Percentiles rank a stretch among this genome's conserved stretches.
Conservation (phyloP, 2,329 filamentous ascomycete species). For the Pestalotiopsis sp. region DNA sequence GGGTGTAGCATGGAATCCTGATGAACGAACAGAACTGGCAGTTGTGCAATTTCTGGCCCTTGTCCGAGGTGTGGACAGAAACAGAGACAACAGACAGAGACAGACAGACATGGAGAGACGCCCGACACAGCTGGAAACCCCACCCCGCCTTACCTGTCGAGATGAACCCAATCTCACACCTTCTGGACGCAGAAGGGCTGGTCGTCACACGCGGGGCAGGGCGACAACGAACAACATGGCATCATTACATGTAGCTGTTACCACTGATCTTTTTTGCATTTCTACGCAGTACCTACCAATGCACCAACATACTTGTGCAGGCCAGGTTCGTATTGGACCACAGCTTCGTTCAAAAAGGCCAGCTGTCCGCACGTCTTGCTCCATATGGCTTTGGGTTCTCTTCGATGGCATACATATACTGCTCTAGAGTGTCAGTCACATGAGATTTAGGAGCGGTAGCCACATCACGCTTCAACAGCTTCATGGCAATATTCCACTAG, state of each 20-base stretch:
- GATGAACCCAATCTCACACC: slow-evolving; percentile 6
- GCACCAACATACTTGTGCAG: too few species aligned
- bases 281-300: not conserved
- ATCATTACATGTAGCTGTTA: not conserved
- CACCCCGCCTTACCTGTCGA: not conserved
- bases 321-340: too few species aligned
- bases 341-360: too few species aligned
- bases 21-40: not conserved
- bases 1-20: not conserved
- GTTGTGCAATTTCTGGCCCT: not conserved
- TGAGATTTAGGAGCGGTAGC: too few species aligned
- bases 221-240: not conserved
- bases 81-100: not conserved
- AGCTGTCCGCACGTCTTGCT: too few species aligned
- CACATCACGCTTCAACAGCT: too few species aligned
- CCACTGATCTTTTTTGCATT: not conserved
- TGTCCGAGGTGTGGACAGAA: not conserved
- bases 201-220: not conserved
- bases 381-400: too few species aligned
- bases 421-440: too few species aligned
- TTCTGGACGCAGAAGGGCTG: not conserved
- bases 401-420: too few species aligned
- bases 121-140: not conserved
- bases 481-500: too few species aligned
- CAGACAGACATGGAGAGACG: not conserved